Conservation (phyloP, 1,139 yeast genomes). For the Candida labiduridarum region DNA sequence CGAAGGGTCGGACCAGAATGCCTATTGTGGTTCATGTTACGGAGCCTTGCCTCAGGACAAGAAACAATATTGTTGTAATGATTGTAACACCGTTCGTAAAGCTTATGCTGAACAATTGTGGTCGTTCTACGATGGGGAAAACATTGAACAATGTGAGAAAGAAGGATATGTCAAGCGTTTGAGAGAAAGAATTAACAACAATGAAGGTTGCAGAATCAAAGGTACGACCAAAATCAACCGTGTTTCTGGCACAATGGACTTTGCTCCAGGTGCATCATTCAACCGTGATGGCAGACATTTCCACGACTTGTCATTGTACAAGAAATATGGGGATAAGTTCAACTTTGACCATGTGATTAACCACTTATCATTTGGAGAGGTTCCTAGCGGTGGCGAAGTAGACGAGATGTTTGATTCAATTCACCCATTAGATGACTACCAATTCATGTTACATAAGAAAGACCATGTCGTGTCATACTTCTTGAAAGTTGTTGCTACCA, state of each 20-base stretch:
- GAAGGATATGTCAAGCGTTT: conserved; percentile 78
- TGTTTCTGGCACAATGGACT: conserved; percentile 88
- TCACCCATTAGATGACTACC: conserved; percentile 72
- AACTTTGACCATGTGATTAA: conserved; percentile 75
- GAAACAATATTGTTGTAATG: conserved; percentile 76
- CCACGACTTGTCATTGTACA: conserved; percentile 81
- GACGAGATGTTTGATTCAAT: conserved; percentile 38
- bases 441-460: conserved; percentile 47
- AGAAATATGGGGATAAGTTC: conserved; percentile 53
- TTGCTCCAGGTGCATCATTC: conserved; percentile 87
- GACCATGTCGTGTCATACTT: conserved; percentile 74
- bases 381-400: conserved; percentile 34
- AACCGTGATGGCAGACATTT: conserved; percentile 62
- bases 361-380: conserved; percentile 77
- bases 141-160: conserved; percentile 84
- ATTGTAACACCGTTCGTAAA: conserved; percentile 76
- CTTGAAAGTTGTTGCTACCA: conserved; percentile 87
- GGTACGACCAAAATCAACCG: conserved; percentile 83
- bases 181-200: conserved; percentile 50
- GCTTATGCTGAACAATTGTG: conserved; percentile 81
- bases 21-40: conserved; percentile 87
- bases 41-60: conserved; percentile 73
- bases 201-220: conserved; percentile 84
- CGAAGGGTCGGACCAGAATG: conserved; percentile 32
- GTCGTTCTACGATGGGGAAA: conserved; percentile 88